Evolutionary conservation across 192 early-diverging fungal species (phyloP).

Genomic region (Umbelopsis sp.): DNA sequence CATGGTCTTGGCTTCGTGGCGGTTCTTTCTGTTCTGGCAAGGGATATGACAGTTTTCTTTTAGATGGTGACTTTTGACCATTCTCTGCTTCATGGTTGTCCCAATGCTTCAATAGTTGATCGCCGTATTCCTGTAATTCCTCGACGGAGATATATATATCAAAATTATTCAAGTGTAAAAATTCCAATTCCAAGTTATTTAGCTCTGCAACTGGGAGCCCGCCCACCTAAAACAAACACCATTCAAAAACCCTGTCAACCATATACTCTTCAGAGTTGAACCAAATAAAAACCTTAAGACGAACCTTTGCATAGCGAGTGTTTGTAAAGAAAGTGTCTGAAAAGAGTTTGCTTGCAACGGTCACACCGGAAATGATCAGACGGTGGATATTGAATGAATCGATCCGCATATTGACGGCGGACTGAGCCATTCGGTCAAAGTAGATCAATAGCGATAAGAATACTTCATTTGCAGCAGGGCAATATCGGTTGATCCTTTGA

Average conservation of each 20-base stretch:
- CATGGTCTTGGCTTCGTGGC: not conserved
- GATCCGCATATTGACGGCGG: constrained; percentile 64
- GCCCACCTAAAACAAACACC: constrained; percentile 59
- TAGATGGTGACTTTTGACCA: not conserved
- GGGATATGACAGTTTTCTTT: not conserved
- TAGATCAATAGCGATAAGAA: constrained; percentile 89
- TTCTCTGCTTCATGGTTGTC: not conserved
- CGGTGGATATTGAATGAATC: constrained; percentile 90
- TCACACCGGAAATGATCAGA: constrained; percentile 83
- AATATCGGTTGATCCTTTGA: constrained; percentile 85
- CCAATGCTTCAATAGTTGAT: constrained; percentile 62
- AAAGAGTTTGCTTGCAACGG: constrained; percentile 89
- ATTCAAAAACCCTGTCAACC: not conserved
- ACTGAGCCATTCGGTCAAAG: constrained; percentile 77
- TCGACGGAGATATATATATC: constrained; percentile 75
- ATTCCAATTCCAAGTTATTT: constrained; percentile 89
- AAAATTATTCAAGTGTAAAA: constrained; percentile 83
- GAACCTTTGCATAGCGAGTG: constrained; percentile 79
- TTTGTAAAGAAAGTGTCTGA: constrained; percentile 93
- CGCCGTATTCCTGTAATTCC: constrained; percentile 81
- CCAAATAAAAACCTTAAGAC: not conserved
- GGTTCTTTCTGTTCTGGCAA: not conserved
- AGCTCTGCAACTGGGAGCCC: constrained; percentile 89
- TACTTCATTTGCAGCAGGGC: constrained; percentile 84
- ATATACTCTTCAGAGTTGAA: not conserved